A percentile compares a stretch with the other conserved stretches of the same genome.
phyloP scores from a whole-genome alignment of 257 asterid genomes.

The Solanum pinnatisectum region DNA sequence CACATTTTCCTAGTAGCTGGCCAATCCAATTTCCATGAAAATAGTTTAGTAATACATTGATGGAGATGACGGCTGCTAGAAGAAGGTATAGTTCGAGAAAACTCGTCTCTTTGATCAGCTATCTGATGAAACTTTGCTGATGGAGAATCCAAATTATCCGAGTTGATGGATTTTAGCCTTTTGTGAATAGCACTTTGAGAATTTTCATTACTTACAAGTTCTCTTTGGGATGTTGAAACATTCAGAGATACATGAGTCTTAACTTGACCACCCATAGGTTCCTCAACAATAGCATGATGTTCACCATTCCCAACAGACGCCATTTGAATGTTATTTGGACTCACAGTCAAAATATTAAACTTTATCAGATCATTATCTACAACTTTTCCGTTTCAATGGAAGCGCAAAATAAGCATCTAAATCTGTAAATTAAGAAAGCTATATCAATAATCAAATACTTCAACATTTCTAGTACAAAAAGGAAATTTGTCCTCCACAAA shows the following conservation, averaged over 20 bases:
- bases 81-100: slow-evolving; percentile 69
- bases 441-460: not conserved
- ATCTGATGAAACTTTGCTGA: slow-evolving; percentile 50
- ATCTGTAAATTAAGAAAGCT: not conserved
- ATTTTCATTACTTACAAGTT: slow-evolving; percentile 32
- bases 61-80: slow-evolving; percentile 59
- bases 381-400: not conserved
- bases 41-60: slow-evolving; percentile 44
- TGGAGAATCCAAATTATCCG: slow-evolving; percentile 54
- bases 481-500: not conserved
- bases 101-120: slow-evolving; percentile 47
- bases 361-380: not conserved
- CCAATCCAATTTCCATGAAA: slow-evolving; percentile 51
- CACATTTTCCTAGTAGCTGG: slow-evolving; percentile 27
- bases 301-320: slow-evolving; percentile 27
- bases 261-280: slow-evolving; percentile 1
- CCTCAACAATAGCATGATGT: slow-evolving; percentile 29
- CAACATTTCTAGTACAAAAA: not conserved
- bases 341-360: not conserved
- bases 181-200: slow-evolving; percentile 28
- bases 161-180: slow-evolving; percentile 35
- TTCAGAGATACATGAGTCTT: slow-evolving; percentile 6
- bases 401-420: not conserved
- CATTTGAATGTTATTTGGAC: slow-evolving; percentile 40
- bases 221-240: slow-evolving; percentile 53